Evolutionary conservation across 2,329 filamentous ascomycete genomes (phyloP), one percentile per base, ranked within the genome.

Genomic region (Paecilomyces sp.): DNA sequence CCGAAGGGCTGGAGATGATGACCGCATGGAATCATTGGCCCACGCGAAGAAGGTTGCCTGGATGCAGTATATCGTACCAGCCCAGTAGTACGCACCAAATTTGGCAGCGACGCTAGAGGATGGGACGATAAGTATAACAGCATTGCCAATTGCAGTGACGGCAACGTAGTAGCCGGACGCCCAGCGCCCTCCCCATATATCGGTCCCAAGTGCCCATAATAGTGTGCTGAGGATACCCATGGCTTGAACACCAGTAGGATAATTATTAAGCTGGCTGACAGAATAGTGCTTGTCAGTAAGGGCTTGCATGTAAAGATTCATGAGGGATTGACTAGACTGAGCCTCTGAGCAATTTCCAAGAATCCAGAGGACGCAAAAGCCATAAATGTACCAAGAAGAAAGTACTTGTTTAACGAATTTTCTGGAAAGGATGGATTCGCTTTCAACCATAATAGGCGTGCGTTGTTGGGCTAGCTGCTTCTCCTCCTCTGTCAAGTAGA

Each of bases 21-120:
- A 81, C 13, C 84, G 79, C 74, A 88, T 82, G 3, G 85, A 82
- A 65, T 89, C 87, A 64, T 90, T 90, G 15, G 85, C 87, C 87
- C 87, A 89, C 0, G 87, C 87, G 64, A 90, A 90, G 65, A 89
- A 89, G 0, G 84, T 87, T 0, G 87, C 86, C 72, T 90, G 86
- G 66, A 86, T 88, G 0, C 87, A 86, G 64, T 89, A 90, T 0
- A 88, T 84, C 8, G 81, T 76, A 1, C 87, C 87, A 1, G 86
- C 84, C 82, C 83, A 86, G 70, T 88, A 89, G 65, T 88, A 89
- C 4, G 85, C 85, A 0, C 70, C 85, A 63, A 89, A 87, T 0
- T 84, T 80, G 33, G 11, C 33, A 12, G 33, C 33, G 3, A 6
- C 89, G 81, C 89, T 82, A 7, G 82, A 79, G 0, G 83, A 81